Percentiles rank a stretch among this genome's conserved stretches.
phyloP scores from a whole-genome alignment of 768 basidiomycete species.

The Panus rudis region DNA sequence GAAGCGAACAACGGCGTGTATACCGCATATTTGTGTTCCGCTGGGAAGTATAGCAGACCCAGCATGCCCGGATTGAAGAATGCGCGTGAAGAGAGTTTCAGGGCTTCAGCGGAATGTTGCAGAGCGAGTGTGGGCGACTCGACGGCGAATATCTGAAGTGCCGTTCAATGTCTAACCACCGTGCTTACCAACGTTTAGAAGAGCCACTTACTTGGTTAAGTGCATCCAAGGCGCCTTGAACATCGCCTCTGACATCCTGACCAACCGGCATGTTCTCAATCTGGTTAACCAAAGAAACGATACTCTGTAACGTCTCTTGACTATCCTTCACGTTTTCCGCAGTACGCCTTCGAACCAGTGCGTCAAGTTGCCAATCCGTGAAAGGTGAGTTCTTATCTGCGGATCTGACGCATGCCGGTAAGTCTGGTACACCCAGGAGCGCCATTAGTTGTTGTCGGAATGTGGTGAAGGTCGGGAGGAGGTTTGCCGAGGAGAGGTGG shows the following conservation, averaged over 20 bases:
- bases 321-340: constrained; percentile 61
- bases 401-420: constrained; percentile 24
- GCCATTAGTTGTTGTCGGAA: constrained; percentile 69
- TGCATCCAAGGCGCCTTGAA: constrained; percentile 60
- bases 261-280: constrained; percentile 92
- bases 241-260: constrained; percentile 64
- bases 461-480: constrained; percentile 48
- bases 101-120: constrained; percentile 52
- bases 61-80: constrained; percentile 98
- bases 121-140: constrained; percentile 43
- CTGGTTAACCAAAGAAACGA: constrained; percentile 74
- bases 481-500: constrained; percentile 35
- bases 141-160: constrained; percentile 31
- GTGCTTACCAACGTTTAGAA: neutral
- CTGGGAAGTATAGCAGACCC: constrained; percentile 92
- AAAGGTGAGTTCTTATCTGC: constrained; percentile 25
- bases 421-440: constrained; percentile 64
- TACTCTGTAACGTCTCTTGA: constrained; percentile 73
- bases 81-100: constrained; percentile 68
- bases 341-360: constrained; percentile 63
- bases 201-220: constrained; percentile 57
- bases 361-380: constrained; percentile 77
- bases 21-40: constrained; percentile 96
- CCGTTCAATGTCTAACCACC: neutral
- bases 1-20: constrained; percentile 95